Conservation (phyloP, 2,329 filamentous ascomycete genomes). For the Paecilomyces formosus region DNA sequence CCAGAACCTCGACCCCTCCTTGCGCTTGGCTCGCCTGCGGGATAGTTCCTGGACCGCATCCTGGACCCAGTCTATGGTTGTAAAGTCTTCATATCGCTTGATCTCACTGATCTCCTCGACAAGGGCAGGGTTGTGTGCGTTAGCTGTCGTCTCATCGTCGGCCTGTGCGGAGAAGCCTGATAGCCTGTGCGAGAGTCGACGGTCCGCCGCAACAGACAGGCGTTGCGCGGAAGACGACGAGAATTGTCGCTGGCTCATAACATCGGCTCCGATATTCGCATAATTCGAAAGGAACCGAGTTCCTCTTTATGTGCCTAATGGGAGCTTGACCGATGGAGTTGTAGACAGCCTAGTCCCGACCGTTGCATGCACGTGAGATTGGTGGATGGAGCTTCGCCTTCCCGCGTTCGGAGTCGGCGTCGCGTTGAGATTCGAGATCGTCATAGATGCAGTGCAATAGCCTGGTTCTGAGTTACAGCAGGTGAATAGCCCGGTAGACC, state of each 20-base stretch:
- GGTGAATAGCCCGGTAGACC: neutral
- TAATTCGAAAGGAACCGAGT: constrained; percentile 15
- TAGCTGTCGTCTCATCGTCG: constrained; percentile 55
- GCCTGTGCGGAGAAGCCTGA: constrained; percentile 46
- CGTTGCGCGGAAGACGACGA: constrained; percentile 23
- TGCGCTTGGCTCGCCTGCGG: constrained; percentile 67
- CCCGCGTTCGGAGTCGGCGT: constrained; percentile 1
- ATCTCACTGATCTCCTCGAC: constrained; percentile 96
- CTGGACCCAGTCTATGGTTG: constrained; percentile 94
- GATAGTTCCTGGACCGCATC: constrained; percentile 88
- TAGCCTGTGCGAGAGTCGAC: constrained; percentile 31
- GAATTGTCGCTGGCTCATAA: constrained; percentile 33
- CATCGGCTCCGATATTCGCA: constrained; percentile 24
- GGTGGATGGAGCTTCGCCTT: neutral
- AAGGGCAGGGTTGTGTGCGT: constrained; percentile 59
- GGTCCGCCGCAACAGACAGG: constrained; percentile 23
- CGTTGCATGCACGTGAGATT: constrained; percentile 1
- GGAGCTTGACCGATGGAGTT: neutral
- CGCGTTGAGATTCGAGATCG: neutral
- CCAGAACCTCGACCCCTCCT: constrained; percentile 64
- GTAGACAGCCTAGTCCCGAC: neutral
- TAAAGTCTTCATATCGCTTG: constrained; percentile 98
- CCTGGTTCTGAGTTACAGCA: neutral
- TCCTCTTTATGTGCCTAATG: constrained; percentile 1
- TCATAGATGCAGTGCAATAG: neutral